A percentile compares a stretch with the other conserved stretches of the same genome.
These are phyloP conservation scores for Podosphaera aphanis DNA, from an alignment of 2,329 filamentous ascomycete species.

Conservation along the genomic window DNA sequence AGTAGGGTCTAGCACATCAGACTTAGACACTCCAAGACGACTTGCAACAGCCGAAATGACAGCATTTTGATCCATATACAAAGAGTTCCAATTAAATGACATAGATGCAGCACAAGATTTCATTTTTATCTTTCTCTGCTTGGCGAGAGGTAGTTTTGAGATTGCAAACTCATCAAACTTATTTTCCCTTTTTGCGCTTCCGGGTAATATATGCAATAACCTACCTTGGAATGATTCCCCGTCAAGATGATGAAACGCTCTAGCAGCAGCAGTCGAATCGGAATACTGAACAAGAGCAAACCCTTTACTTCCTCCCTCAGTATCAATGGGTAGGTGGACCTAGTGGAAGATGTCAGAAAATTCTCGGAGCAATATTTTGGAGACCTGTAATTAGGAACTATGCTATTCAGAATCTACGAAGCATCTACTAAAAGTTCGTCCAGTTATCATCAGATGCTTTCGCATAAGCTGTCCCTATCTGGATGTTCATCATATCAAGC, in stretches of 20 bases:
- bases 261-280: conserved; percentile 46
- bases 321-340: conserved; percentile 68
- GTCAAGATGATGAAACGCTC: conserved; percentile 60
- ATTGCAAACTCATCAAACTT: conserved; percentile 73
- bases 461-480: conserved; percentile 99
- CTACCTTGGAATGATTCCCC: conserved; percentile 79
- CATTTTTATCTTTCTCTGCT: conserved; percentile 73
- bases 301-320: conserved; percentile 56
- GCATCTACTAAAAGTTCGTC: conserved; percentile 99
- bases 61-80: conserved; percentile 96
- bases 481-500: conserved; percentile 70
- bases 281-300: conserved; percentile 70
- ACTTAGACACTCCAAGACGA: conserved; percentile 72
- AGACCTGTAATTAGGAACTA: background rate
- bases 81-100: conserved; percentile 93
- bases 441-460: conserved; percentile 74
- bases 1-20: conserved; percentile 82
- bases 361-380: background rate
- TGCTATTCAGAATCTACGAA: conserved; percentile 48
- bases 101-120: conserved; percentile 57
- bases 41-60: conserved; percentile 76
- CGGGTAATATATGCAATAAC: conserved; percentile 72
- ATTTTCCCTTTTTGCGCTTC: conserved; percentile 55
- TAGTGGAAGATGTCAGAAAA: conserved; percentile 26
- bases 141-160: conserved; percentile 79